Percentiles rank a stretch among this genome's conserved stretches.
Evolutionary conservation across 2,329 filamentous ascomycete species (phyloP).

Genomic region (Pseudocercospora fijiensis): DNA sequence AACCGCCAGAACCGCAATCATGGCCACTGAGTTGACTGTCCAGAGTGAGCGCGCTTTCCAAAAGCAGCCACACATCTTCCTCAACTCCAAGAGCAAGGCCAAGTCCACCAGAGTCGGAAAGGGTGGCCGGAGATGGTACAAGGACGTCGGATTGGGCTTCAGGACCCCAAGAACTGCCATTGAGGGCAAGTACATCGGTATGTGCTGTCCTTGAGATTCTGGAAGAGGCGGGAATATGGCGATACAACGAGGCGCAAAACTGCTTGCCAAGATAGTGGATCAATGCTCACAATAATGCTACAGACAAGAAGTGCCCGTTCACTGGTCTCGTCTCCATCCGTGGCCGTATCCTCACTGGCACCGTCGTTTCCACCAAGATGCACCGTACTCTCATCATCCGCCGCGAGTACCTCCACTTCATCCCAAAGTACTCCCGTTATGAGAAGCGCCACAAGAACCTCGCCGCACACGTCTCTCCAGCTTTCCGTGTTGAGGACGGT

Average conservation of each 20-base stretch:
- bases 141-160: slow-evolving; percentile 99
- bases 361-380: slow-evolving; percentile 99
- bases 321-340: slow-evolving; percentile 98
- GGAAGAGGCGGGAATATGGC: slow-evolving; percentile 6
- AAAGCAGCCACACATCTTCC: slow-evolving; percentile 99
- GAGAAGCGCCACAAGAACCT: slow-evolving; percentile 99
- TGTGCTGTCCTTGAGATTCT: slow-evolving; percentile 41
- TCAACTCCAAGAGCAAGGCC: slow-evolving; percentile 92
- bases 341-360: slow-evolving; percentile 99
- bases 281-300: slow-evolving; percentile 26
- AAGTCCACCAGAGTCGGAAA: slow-evolving; percentile 80
- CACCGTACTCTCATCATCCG: slow-evolving; percentile 99
- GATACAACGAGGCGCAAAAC: slow-evolving; percentile 10
- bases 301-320: slow-evolving; percentile 99
- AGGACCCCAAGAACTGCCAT: slow-evolving; percentile 97
- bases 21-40: slow-evolving; percentile 98
- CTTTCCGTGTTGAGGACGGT: slow-evolving; percentile 99
- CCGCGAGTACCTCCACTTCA: slow-evolving; percentile 99
- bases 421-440: slow-evolving; percentile 99
- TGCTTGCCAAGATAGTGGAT: slow-evolving; percentile 9
- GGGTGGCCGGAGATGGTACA: slow-evolving; percentile 95
- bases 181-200: slow-evolving; percentile 99
- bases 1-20: slow-evolving; percentile 55
- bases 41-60: slow-evolving; percentile 99
- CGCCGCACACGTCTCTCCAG: slow-evolving; percentile 95